Evolutionary conservation across 768 basidiomycete genomes (phyloP), one percentile per base, ranked within the genome.

Genomic region (Mycena alexandri): DNA sequence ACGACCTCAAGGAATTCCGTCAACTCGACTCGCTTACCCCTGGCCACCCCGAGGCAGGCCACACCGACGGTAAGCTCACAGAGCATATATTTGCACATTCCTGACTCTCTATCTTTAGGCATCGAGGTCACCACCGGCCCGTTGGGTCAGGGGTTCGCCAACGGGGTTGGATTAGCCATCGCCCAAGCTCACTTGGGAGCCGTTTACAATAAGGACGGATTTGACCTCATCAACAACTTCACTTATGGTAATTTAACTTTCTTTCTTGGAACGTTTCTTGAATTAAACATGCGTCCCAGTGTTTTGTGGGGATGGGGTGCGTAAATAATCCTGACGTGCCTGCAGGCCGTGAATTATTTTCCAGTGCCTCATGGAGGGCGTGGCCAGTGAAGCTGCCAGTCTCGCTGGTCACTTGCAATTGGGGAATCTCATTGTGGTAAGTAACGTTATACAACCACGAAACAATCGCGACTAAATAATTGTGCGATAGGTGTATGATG

Each of bases 101-200:
- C 33, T 47, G 43, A 24, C 46, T 34, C 57, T 74, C 46, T 67
- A 36, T 38, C 51, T 51, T 56, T 54, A 50, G 89, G 90, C 66
- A 85, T 94, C 53, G 93, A 94, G 81, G 95, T 98, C 66, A 98
- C 96, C 70, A 98, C 96, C 62, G 96, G 96, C 61, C 96, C 96
- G 68, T 90, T 98, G 36, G 96, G 96, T 48, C 96, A 98, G 81
- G 94, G 95, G 70, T 93, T 98, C 77, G 89, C 92, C 69, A 97
- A 96, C 76, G 95, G 89, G 68, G 95, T 98, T 72, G 96, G 96
- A 76, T 81, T 98, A 63, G 96, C 96, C 58, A 95, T 97, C 63
- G 96, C 93, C 22, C 93, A 96, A 80, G 92, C 93, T 38, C 96
- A 98, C 79, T 83, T 97, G 65, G 93, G 84, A 51, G 95, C 95